Evolutionary conservation across 345 rosid species (phyloP), one percentile per base, ranked within the genome.

Genomic region (Lepidium sativum): DNA sequence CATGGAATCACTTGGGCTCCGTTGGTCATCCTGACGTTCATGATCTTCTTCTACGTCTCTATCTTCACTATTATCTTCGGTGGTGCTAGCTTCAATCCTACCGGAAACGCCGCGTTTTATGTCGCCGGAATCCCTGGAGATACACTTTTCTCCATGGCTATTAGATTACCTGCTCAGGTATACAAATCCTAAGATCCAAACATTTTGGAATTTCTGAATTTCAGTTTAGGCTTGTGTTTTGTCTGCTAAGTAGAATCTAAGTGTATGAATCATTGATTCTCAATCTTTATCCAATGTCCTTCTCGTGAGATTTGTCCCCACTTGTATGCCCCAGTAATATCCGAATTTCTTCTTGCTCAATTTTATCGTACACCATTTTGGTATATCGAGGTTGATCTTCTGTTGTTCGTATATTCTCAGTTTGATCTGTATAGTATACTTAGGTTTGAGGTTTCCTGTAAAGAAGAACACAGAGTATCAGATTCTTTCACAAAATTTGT

Each of bases 1-100:
- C 66, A 77, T 1, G 70, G 73, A 9, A 49, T 77, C 18, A 45
- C 75, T 47, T 83, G 94, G 80, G 86, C 85, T 1, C 74, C 83
- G 38, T 3, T 82, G 45, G 72, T 76, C 38, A 86, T 91, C 35
- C 77, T 77, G 50, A 86, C 86, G 21, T 18, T 61, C 6, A 59
- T 91, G 11, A 57, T 94, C 49, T 94, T 86, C 45, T 67, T 80
- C 62, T 92, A 85, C 60, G 84, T 95, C 32, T 80, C 83, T 20
- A 56, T 83, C 34, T 95, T 91, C 60, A 82, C 57, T 21, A 43
- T 84, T n/a, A 77, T 91, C 18, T 79, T 95, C 31, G 99, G 99
- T 37, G 80, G 94, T 4, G 95, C 99, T 68, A 86, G 94, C 78
- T 95, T 88, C 29, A 95, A 91, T 53, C 97, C 99, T 37, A 85